These are phyloP conservation scores for Lobosporangium transversale DNA, from an alignment of 192 early-diverging fungal genomes.

Conservation along the genomic window DNA sequence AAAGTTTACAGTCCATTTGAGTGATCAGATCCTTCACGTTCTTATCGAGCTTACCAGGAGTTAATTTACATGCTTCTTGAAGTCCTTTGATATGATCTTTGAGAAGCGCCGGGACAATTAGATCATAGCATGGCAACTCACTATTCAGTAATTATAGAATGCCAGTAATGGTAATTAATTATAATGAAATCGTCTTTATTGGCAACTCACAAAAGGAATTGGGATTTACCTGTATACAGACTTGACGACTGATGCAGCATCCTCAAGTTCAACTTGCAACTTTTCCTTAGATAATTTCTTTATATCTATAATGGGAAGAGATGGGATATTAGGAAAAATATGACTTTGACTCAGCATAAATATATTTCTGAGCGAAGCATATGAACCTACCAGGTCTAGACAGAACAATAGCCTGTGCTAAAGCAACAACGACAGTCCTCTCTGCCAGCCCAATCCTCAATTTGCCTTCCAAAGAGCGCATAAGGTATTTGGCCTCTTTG, in stretches of 20 bases:
- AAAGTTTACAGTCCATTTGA: neutral
- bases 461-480: constrained; percentile 89
- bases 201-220: neutral
- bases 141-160: constrained; percentile 54
- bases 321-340: no score
- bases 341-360: no score
- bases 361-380: neutral
- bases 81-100: constrained; percentile 77
- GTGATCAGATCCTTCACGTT: no score
- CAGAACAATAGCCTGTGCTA: constrained; percentile 86
- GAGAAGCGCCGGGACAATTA: constrained; percentile 88
- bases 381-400: constrained; percentile 59
- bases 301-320: constrained; percentile 25
- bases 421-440: constrained; percentile 86
- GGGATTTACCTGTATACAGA: constrained; percentile 57
- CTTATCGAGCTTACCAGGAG: constrained; percentile 74
- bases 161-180: neutral
- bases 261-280: constrained; percentile 38
- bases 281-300: constrained; percentile 48
- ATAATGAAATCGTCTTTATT: neutral
- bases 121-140: constrained; percentile 93
- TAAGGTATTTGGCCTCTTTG: constrained; percentile 54
- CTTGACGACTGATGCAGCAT: constrained; percentile 66
- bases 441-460: constrained; percentile 97
- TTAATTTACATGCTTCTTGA: constrained; percentile 84